Percentiles rank a stretch among this genome's conserved stretches.
These are phyloP conservation scores for Backusella tuberculispora DNA, from an alignment of 192 early-diverging fungal genomes.

Conservation along the genomic window DNA sequence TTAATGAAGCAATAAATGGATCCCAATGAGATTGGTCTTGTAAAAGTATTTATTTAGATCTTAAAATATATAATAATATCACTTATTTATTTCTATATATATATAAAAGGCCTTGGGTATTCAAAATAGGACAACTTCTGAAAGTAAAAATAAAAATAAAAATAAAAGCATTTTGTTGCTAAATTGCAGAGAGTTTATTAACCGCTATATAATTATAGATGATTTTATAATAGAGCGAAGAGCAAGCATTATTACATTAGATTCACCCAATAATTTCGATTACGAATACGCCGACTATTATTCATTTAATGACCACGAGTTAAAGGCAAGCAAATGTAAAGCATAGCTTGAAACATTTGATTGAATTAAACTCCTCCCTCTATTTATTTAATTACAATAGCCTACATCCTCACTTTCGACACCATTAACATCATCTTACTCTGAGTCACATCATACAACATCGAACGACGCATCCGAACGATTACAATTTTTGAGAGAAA, in stretches of 20 bases:
- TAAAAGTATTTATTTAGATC: not conserved
- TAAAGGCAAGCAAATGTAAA: conserved; percentile 5
- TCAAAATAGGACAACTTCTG: not conserved
- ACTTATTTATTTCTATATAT: not conserved
- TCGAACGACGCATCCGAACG: conserved; percentile 19
- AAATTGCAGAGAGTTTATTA: not conserved
- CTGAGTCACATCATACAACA: not conserved
- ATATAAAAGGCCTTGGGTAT: not conserved
- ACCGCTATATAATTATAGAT: not conserved
- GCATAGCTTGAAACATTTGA: not conserved
- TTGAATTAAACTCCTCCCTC: not conserved
- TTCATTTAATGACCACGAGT: not conserved
- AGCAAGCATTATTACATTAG: not conserved
- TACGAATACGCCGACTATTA: not conserved
- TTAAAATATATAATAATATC: not conserved
- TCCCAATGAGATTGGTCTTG: conserved; percentile 20
- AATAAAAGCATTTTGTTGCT: not conserved
- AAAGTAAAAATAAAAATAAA: not conserved
- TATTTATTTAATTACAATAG: not conserved
- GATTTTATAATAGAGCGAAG: not conserved
- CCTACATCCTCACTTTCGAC: conserved; percentile 23
- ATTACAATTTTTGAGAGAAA: conserved; percentile 30
- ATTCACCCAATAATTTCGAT: not conserved
- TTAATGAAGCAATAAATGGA: conserved; percentile 32
- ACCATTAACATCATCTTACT: not conserved